A percentile compares a stretch with the other conserved stretches of the same genome.
These are phyloP conservation scores for Eutypella sp. DNA, from an alignment of 2,329 filamentous ascomycete species.

Conservation along the genomic window DNA sequence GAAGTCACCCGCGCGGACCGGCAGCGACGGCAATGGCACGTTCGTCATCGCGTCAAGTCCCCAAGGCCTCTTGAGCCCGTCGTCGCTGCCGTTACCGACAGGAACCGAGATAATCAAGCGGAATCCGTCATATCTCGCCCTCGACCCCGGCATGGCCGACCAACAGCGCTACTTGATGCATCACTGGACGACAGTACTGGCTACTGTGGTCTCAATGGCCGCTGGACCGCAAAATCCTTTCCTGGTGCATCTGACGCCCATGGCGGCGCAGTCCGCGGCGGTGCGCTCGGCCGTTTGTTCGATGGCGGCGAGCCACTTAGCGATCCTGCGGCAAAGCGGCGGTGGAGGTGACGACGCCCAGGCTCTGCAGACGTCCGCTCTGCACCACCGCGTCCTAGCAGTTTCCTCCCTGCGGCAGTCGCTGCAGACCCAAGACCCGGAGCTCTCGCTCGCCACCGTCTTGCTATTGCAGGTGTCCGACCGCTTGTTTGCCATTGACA, in stretches of 20 bases:
- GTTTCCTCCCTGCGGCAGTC: slow-evolving; percentile 17
- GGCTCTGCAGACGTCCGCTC: slow-evolving; percentile 16
- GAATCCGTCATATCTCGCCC: slow-evolving; percentile 10
- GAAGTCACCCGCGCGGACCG: not conserved
- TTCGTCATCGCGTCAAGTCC: not conserved
- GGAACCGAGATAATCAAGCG: slow-evolving; percentile 2
- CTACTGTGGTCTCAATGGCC: slow-evolving; percentile 23
- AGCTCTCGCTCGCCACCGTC: slow-evolving; percentile 26
- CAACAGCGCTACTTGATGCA: slow-evolving; percentile 23
- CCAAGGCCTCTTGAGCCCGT: not conserved
- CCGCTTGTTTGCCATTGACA: slow-evolving; percentile 23
- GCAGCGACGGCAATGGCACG: not conserved
- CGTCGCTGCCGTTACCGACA: not conserved
- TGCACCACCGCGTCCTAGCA: slow-evolving; percentile 17
- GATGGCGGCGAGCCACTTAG: slow-evolving; percentile 27
- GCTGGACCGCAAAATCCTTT: slow-evolving; percentile 22
- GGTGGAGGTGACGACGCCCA: not conserved
- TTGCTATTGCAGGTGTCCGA: slow-evolving; percentile 28
- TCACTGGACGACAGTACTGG: slow-evolving; percentile 25
- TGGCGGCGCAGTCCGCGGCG: slow-evolving; percentile 21
- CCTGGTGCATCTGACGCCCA: slow-evolving; percentile 26
- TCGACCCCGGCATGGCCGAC: slow-evolving; percentile 8
- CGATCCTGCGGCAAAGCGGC: slow-evolving; percentile 18
- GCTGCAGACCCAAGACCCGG: slow-evolving; percentile 14
- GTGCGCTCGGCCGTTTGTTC: slow-evolving; percentile 24